Base-by-base conservation (phyloP, 148 eudicot species). In the Vaccinium myrtillus region DNA sequence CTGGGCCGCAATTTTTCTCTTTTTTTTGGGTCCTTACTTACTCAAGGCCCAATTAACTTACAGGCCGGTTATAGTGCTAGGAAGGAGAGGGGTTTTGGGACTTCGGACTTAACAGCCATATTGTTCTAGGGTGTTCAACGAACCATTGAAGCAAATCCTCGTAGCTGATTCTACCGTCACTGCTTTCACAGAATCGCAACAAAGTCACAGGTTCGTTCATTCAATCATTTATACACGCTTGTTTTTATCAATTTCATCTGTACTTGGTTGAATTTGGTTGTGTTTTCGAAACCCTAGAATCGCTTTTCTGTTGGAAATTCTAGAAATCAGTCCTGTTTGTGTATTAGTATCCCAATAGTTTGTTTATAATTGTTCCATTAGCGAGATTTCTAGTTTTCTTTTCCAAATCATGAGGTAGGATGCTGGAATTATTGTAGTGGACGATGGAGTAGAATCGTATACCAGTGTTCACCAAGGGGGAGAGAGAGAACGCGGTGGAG, bases 401-500 rank as follows among this genome's bases (percentile, higher is more conserved):
- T 81, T 63, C 18, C 21, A n/a, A n/a, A 2, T 81, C 36, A 49
- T n/a, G 43, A 49, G 4, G 14, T 55, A 54, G 67, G 46, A 79
- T 18, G 16, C 46, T 32, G 46, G 14, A 79, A 19, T 55, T 25
- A 15, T 15, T 1, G 27, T 80, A 10, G 71, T 25, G 25, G 71
- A 65, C 32, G 3, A 25, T 10, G 0, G 5, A 65, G 10, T 23
- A 65, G 71, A 65, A 25, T 3, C 10, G n/a, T 0, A 23, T 88
- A 94, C 94, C 90, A 92, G 86, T 88, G 86, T 77, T 92, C 86
- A 67, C 88, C 83, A 73, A 89, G 83, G 23, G 95, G 92, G 71
- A 92, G 84, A 70, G 89, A 83, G 81, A 92, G 91, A 82, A 90
- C 88, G 58, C 95, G 94, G 23, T 93, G 96, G 19, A 96, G 83